phyloP scores from a whole-genome alignment of 225 moss, liverwort and hornwort genomes.

The Rhytidiadelphus loreus region DNA sequence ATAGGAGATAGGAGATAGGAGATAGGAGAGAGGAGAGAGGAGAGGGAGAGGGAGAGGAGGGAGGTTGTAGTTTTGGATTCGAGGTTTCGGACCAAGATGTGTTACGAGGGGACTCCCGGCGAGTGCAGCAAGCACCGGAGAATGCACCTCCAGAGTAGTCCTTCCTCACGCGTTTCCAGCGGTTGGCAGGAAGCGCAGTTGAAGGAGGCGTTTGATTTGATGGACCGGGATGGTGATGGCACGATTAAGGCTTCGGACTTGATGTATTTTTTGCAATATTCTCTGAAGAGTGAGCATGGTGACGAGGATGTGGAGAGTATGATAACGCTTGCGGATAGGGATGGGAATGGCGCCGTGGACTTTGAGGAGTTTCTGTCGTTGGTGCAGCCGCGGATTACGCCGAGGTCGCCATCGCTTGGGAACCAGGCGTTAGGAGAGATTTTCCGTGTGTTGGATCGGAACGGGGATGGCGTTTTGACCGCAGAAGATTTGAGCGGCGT shows the following conservation, averaged over 20 bases:
- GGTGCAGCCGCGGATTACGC: constrained; percentile 13
- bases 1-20: background rate
- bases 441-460: constrained; percentile 60
- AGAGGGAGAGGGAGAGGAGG: background rate
- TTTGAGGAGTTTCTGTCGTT: constrained; percentile 60
- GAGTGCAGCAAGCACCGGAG: constrained; percentile 1
- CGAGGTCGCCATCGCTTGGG: background rate
- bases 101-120: constrained; percentile 6
- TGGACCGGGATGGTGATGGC: constrained; percentile 72
- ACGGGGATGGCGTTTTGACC: constrained; percentile 71
- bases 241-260: constrained; percentile 55
- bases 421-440: constrained; percentile 29
- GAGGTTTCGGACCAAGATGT: constrained; percentile 6
- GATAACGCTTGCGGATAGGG: constrained; percentile 56
- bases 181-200: constrained; percentile 30
- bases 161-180: background rate
- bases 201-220: constrained; percentile 57
- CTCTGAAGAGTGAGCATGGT: constrained; percentile 24
- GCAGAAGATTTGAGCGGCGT: constrained; percentile 44
- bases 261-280: constrained; percentile 25
- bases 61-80: background rate
- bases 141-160: background rate
- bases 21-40: background rate
- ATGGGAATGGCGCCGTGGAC: constrained; percentile 48
- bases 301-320: constrained; percentile 51